phyloP scores from a whole-genome alignment of 225 moss, liverwort and hornwort genomes.

The Antitrichia curtipendula region DNA sequence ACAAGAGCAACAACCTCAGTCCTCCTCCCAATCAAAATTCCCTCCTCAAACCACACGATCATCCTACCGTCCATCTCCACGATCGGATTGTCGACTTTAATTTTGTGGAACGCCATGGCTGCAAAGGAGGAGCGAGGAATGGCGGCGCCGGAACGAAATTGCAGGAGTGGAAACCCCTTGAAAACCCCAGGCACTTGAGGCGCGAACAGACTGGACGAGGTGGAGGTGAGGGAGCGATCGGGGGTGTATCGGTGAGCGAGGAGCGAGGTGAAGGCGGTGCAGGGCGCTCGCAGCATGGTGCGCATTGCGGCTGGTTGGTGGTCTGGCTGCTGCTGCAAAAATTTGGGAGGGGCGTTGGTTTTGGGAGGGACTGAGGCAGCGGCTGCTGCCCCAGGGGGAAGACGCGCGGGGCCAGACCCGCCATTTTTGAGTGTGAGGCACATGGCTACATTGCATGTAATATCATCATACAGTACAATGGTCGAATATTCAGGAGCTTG shows the following conservation, averaged over 20 bases:
- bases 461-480: not conserved
- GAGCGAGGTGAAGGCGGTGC: conserved; percentile 4
- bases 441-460: not conserved
- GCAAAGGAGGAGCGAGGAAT: conserved; percentile 6
- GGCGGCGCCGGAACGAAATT: not conserved
- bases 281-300: conserved; percentile 18
- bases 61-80: conserved; percentile 88
- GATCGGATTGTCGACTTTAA: conserved; percentile 80
- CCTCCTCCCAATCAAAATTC: not conserved
- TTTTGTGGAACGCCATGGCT: conserved; percentile 71
- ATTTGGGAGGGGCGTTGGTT: not conserved
- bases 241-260: not conserved
- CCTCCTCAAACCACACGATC: not conserved
- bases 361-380: not conserved
- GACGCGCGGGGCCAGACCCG: not conserved
- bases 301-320: not conserved
- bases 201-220: not conserved
- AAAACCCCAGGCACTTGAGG: not conserved
- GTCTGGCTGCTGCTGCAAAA: not conserved
- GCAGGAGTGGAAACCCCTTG: not conserved
- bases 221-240: not conserved
- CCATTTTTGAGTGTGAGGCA: not conserved
- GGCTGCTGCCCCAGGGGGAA: not conserved
- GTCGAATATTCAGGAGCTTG: not conserved
- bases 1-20: not conserved